These are phyloP conservation scores for Calonectria fujianensis DNA, from an alignment of 2,329 filamentous ascomycete genomes.

Conservation along the genomic window DNA sequence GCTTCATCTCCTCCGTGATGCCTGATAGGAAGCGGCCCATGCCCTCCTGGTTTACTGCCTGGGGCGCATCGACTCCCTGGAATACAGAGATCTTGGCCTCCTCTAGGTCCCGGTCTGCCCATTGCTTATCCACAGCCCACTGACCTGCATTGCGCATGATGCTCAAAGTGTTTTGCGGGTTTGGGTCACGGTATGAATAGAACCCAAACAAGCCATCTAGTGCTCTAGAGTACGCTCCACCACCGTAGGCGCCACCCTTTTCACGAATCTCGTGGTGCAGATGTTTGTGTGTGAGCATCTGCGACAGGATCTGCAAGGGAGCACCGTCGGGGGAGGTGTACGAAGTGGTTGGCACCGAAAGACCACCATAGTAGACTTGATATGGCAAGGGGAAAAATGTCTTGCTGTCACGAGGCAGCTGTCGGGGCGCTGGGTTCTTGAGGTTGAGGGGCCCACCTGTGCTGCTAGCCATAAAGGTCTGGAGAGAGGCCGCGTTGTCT, in stretches of 20 bases:
- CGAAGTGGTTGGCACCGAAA: conserved; percentile 87
- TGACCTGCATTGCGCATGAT: conserved; percentile 89
- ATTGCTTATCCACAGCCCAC: conserved; percentile 88
- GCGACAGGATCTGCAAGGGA: conserved; percentile 89
- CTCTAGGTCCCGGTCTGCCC: conserved; percentile 90
- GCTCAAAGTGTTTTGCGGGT: conserved; percentile 89
- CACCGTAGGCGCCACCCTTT: conserved; percentile 97
- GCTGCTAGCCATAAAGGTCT: conserved; percentile 77
- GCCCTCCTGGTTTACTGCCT: conserved; percentile 90
- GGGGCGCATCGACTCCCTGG: conserved; percentile 91
- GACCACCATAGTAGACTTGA: conserved; percentile 95
- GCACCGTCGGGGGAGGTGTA: conserved; percentile 86
- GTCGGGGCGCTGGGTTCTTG: conserved; percentile 54
- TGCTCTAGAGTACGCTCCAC: conserved; percentile 87
- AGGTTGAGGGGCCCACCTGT: conserved; percentile 63
- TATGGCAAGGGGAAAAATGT: conserved; percentile 96
- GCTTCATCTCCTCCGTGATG: conserved; percentile 91
- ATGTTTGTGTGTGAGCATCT: conserved; percentile 96
- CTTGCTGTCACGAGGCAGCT: conserved; percentile 75
- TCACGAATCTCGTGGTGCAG: conserved; percentile 98
- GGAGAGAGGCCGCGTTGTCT: conserved; percentile 82
- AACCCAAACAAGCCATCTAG: conserved; percentile 93
- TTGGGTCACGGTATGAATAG: conserved; percentile 97
- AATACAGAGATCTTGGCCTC: conserved; percentile 98
- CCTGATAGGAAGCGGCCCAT: conserved; percentile 90